Evolutionary conservation across 2,329 filamentous ascomycete species (phyloP).

Genomic region (Teratosphaeria epicoccoides): DNA sequence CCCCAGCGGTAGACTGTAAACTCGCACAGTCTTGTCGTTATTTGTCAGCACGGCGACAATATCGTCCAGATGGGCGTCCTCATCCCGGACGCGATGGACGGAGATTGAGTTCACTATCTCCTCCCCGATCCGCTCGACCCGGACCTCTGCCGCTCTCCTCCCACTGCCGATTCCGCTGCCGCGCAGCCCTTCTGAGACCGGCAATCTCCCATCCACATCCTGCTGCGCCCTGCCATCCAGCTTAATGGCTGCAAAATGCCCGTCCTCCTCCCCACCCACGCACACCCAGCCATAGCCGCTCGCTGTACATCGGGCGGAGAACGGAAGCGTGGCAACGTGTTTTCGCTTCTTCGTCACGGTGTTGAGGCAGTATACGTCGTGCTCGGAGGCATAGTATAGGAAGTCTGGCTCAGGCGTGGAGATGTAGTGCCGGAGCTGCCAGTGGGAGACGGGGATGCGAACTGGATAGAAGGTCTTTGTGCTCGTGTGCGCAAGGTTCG

Average conservation of each 20-base stretch:
- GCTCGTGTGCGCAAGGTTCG: conserved; percentile 33
- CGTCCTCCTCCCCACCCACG: conserved; percentile 71
- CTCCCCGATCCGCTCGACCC: conserved; percentile 49
- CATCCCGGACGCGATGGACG: conserved; percentile 48
- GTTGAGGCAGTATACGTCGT: conserved; percentile 51
- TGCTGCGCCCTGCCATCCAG: conserved; percentile 35
- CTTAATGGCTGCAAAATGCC: conserved; percentile 74
- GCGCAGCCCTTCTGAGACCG: conserved; percentile 32
- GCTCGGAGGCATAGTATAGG: conserved; percentile 75
- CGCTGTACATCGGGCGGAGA: conserved; percentile 71
- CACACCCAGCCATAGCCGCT: conserved; percentile 81
- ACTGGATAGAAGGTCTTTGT: conserved; percentile 37
- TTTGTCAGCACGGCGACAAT: conserved; percentile 70
- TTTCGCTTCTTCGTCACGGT: conserved; percentile 59
- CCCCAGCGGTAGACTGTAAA: conserved; percentile 65
- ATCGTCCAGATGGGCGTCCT: conserved; percentile 35
- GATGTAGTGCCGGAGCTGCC: conserved; percentile 83
- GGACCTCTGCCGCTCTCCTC: conserved; percentile 42
- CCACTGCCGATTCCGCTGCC: neutral
- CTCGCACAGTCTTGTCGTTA: conserved; percentile 79
- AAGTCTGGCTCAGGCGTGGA: conserved; percentile 65
- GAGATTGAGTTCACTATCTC: conserved; percentile 58
- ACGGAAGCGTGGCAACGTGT: conserved; percentile 58
- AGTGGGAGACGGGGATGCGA: conserved; percentile 50
- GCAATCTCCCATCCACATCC: conserved; percentile 48